These are phyloP conservation scores for Orbilia brochopaga DNA, from an alignment of 2,329 filamentous ascomycete genomes.

Conservation along the genomic window DNA sequence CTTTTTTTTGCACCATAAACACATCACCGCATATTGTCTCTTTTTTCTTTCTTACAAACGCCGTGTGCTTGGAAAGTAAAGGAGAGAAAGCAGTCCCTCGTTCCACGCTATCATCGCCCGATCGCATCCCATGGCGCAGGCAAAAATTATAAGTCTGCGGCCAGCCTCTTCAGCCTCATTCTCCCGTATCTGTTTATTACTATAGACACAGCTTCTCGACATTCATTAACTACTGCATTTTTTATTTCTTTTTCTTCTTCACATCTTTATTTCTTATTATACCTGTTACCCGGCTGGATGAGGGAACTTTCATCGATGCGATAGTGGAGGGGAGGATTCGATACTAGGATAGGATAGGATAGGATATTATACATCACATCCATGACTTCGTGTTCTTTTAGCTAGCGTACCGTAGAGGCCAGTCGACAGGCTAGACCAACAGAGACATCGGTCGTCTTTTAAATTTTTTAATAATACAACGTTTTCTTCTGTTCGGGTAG, in stretches of 20 bases:
- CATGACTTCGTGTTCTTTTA: too few relatives aligned
- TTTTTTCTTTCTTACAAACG: too few relatives aligned
- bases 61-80: background rate
- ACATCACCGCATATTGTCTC: slow-evolving; percentile 3
- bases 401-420: too few relatives aligned
- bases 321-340: background rate
- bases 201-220: slow-evolving; percentile 22
- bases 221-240: slow-evolving; percentile 15
- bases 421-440: too few relatives aligned
- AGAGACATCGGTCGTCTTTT: too few relatives aligned
- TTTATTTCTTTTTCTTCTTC: slow-evolving; percentile 6
- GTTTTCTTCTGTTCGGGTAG: too few relatives aligned
- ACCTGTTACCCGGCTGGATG: background rate
- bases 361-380: too few relatives aligned
- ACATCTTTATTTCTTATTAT: slow-evolving; percentile 2
- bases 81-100: slow-evolving; percentile 4
- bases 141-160: background rate
- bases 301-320: background rate
- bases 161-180: background rate
- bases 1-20: slow-evolving; percentile 11
- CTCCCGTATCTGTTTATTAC: background rate
- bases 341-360: background rate
- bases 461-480: too few relatives aligned
- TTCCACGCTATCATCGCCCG: background rate
- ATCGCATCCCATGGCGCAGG: background rate